A percentile compares a stretch with the other conserved stretches of the same genome.
Evolutionary conservation across 208 protist genomes (phyloP).

Genomic region (Blastocrithidia nonstop): DNA sequence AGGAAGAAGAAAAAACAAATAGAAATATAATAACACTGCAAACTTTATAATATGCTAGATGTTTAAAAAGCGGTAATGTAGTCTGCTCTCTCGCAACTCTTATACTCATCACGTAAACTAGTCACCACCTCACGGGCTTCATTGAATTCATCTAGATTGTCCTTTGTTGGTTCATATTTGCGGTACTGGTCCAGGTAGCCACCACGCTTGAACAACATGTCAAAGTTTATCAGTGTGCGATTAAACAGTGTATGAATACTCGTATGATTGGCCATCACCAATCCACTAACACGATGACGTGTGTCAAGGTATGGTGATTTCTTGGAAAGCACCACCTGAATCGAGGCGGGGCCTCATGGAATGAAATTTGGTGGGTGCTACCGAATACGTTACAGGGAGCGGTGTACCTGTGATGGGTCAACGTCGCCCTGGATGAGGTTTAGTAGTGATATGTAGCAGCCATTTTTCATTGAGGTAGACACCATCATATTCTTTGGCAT

Average conservation of each 20-base stretch:
- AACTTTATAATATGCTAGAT: too few species aligned
- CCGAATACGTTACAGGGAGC: conserved; percentile 96
- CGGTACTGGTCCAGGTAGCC: conserved; percentile 93
- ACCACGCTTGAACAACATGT: conserved; percentile 84
- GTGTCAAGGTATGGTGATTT: conserved; percentile 95
- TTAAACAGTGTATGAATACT: conserved; percentile 91
- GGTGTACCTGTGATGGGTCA: conserved; percentile 97
- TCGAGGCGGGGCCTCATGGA: conserved; percentile 95
- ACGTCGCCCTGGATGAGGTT: conserved; percentile 99
- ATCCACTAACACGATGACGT: conserved; percentile 93
- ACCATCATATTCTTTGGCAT: conserved; percentile 99
- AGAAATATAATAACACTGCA: not conserved
- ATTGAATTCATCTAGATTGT: conserved; percentile 94
- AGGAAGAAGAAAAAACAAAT: not conserved
- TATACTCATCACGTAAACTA: conserved; percentile 95
- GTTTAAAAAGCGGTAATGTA: conserved; percentile 87
- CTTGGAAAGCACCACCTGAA: conserved; percentile 91
- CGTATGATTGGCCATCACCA: conserved; percentile 99
- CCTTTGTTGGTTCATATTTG: conserved; percentile 84
- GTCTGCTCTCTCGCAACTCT: conserved; percentile 89
- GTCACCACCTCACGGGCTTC: conserved; percentile 88
- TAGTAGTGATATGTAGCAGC: conserved; percentile 97
- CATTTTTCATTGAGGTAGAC: conserved; percentile 80
- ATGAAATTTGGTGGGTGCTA: conserved; percentile 97
- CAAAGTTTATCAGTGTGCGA: conserved; percentile 85